These are phyloP conservation scores for Fusarium sp. DNA, from an alignment of 2,329 filamentous ascomycete genomes.

Conservation along the genomic window DNA sequence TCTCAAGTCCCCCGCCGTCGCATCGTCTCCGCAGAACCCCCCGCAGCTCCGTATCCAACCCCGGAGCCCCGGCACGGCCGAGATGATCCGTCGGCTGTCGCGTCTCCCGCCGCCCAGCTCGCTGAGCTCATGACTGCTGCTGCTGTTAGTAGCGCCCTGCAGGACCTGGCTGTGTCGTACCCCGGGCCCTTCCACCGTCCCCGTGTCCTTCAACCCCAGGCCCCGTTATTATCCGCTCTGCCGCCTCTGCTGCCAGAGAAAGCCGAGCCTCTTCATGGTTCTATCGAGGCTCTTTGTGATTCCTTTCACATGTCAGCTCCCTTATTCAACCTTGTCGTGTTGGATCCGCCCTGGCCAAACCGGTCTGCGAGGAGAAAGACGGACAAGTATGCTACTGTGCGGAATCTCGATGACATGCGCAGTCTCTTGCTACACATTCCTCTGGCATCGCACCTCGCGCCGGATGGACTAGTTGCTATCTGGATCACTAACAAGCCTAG, in stretches of 20 bases:
- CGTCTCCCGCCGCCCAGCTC: slow-evolving; percentile 61
- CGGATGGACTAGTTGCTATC: slow-evolving; percentile 72
- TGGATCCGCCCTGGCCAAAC: slow-evolving; percentile 88
- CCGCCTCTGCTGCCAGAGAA: slow-evolving; percentile 54
- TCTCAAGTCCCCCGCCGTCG: slow-evolving; percentile 52
- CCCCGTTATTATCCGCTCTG: slow-evolving; percentile 13
- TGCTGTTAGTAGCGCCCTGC: slow-evolving; percentile 58
- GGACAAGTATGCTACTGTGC: slow-evolving; percentile 61
- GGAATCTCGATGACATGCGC: slow-evolving; percentile 59
- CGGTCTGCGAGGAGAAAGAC: slow-evolving; percentile 74
- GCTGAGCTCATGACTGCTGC: slow-evolving; percentile 66
- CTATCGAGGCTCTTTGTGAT: slow-evolving; percentile 55
- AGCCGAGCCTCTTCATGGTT: slow-evolving; percentile 62
- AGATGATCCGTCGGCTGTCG: slow-evolving; percentile 45
- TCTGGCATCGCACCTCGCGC: slow-evolving; percentile 65
- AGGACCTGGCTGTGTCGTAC: slow-evolving; percentile 50
- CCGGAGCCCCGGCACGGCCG: slow-evolving; percentile 58
- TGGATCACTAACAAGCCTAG: slow-evolving; percentile 83
- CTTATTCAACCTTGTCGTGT: slow-evolving; percentile 74
- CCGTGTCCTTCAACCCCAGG: slow-evolving; percentile 46
- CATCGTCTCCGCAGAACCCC: slow-evolving; percentile 60
- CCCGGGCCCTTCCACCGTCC: slow-evolving; percentile 61
- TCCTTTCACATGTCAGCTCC: slow-evolving; percentile 58
- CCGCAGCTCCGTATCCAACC: slow-evolving; percentile 60
- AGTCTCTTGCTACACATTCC: slow-evolving; percentile 66